A percentile compares a stretch with the other conserved stretches of the same genome.
Conservation (phyloP, 352 stramenopile genomes). For the Phytopythium montanum region DNA sequence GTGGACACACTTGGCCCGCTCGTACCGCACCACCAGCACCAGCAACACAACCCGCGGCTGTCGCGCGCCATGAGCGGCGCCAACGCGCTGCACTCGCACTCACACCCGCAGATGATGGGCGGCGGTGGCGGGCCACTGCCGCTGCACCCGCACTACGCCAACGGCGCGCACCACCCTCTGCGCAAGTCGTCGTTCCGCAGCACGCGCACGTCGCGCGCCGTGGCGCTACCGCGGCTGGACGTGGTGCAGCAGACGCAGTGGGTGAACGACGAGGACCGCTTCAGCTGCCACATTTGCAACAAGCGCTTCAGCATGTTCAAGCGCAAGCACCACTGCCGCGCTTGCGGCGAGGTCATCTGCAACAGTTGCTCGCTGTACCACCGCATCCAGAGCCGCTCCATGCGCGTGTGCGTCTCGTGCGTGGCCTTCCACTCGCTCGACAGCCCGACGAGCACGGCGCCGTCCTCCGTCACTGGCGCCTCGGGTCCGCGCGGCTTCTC, state of each 20-base stretch:
- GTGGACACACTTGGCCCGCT: conserved; percentile 21
- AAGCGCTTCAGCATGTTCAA: conserved; percentile 89
- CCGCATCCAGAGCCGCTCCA: conserved; percentile 78
- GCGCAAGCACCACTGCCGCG: conserved; percentile 84
- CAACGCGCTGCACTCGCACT: conserved; percentile 7
- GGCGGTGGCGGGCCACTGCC: conserved; percentile 18
- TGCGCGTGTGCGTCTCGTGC: conserved; percentile 84
- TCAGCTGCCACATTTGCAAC: conserved; percentile 87
- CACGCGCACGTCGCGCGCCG: conserved; percentile 67
- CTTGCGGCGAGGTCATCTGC: conserved; percentile 86
- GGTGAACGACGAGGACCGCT: conserved; percentile 83
- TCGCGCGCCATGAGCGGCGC: background rate
- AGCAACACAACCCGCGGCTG: background rate
- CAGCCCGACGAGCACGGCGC: conserved; percentile 45
- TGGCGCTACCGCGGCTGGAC: conserved; percentile 67
- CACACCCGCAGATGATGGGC: conserved; percentile 25
- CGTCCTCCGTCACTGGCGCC: background rate
- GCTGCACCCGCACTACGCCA: conserved; percentile 12
- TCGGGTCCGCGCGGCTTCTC: conserved; percentile 1
- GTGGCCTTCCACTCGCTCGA: conserved; percentile 80
- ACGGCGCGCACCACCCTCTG: conserved; percentile 21
- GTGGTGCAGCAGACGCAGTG: conserved; percentile 80
- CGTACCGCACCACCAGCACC: conserved; percentile 9
- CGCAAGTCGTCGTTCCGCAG: conserved; percentile 77
- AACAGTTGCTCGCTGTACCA: conserved; percentile 82